Conservation (phyloP, 2,329 filamentous ascomycete species). For the Cladorrhinum sp. region DNA sequence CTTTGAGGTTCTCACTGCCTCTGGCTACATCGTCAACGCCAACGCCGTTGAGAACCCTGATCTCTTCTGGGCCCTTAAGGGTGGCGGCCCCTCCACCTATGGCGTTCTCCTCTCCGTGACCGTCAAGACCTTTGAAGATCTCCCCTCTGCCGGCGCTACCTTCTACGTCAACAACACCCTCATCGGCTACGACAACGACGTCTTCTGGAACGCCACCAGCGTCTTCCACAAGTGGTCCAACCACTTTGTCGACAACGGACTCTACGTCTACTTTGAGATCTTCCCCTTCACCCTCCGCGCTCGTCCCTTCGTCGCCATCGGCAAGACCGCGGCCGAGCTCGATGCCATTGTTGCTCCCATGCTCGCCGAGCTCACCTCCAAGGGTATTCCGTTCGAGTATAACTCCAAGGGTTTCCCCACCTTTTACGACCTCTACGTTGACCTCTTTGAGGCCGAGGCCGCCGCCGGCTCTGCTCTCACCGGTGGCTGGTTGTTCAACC, state of each 20-base stretch:
- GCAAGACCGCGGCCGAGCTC: conserved; percentile 34
- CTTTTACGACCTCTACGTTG: conserved; percentile 37
- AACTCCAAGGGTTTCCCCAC: conserved; percentile 33
- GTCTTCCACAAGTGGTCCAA: conserved; percentile 45
- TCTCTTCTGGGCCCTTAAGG: conserved; percentile 54
- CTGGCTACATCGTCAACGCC: conserved; percentile 42
- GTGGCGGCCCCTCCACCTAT: conserved; percentile 51
- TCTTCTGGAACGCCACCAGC: conserved; percentile 45
- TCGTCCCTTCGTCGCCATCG: conserved; percentile 36
- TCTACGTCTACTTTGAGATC: conserved; percentile 44
- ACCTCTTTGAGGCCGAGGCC: conserved; percentile 37
- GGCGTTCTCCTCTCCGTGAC: conserved; percentile 47
- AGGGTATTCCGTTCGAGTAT: conserved; percentile 32
- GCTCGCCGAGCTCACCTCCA: conserved; percentile 32
- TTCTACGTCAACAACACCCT: conserved; percentile 38
- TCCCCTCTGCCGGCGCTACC: conserved; percentile 40
- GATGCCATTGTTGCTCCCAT: conserved; percentile 34
- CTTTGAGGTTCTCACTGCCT: conserved; percentile 45
- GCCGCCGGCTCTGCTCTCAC: conserved; percentile 33
- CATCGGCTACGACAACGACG: conserved; percentile 33
- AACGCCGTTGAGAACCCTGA: conserved; percentile 44
- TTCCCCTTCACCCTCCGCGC: conserved; percentile 37
- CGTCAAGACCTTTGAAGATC: conserved; percentile 50
- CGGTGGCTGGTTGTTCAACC: conserved; percentile 39
- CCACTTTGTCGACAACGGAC: conserved; percentile 40